These are phyloP conservation scores for Candida pseudocylindracea DNA, from an alignment of 1,139 yeast species.

Conservation along the genomic window DNA sequence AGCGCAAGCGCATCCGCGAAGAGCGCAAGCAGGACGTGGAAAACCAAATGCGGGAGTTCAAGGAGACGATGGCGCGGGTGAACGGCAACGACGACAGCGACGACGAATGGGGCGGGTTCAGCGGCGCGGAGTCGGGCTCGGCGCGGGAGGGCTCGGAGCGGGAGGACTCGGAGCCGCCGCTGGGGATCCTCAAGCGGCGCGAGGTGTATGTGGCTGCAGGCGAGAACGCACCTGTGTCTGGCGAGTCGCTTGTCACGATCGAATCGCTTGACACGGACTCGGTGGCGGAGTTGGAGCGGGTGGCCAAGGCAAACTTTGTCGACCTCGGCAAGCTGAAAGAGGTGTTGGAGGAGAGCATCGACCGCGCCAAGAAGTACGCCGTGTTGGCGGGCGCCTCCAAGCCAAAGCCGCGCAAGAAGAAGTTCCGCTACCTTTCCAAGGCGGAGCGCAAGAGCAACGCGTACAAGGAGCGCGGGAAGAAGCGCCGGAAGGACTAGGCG, in stretches of 20 bases:
- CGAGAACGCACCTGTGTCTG: constrained; percentile 8
- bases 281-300: constrained; percentile 17
- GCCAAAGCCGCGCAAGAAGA: constrained; percentile 28
- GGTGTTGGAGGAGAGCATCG: constrained; percentile 38
- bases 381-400: constrained; percentile 30
- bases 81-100: constrained; percentile 3
- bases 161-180: constrained; percentile 4
- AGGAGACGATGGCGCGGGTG: constrained; percentile 33
- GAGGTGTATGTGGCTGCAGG: constrained; percentile 14
- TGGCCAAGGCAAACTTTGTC: constrained; percentile 43
- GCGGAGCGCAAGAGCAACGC: constrained; percentile 51
- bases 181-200: constrained; percentile 18
- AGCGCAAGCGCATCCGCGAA: constrained; percentile 43
- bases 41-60: constrained; percentile 15
- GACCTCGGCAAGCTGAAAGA: constrained; percentile 35
- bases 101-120: constrained; percentile 2
- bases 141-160: too few species aligned
- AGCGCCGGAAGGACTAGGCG: too few species aligned
- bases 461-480: constrained; percentile 19
- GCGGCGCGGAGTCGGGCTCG: too few species aligned
- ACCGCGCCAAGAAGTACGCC: constrained; percentile 55
- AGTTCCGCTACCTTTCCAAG: constrained; percentile 70
- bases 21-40: constrained; percentile 26
- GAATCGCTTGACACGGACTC: constrained; percentile 29
- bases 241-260: constrained; percentile 41